Evolutionary conservation across 495 filamentous ascomycete species (phyloP), one percentile per base, ranked within the genome.

Genomic region (Aspergillus funiculosus): DNA sequence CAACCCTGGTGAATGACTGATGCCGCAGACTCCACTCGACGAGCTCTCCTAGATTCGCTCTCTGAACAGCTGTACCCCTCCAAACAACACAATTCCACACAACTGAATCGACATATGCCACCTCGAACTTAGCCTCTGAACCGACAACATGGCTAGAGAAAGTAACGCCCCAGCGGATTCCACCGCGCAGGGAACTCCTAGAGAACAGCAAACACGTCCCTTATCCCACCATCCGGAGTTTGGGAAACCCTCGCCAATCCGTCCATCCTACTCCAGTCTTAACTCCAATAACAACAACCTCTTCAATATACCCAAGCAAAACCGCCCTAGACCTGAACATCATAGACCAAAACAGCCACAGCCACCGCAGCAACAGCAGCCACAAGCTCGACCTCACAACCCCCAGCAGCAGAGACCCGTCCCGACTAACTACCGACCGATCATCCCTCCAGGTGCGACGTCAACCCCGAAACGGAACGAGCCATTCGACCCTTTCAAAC

Each of bases 241-340:
- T 51, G 79, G 79, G 20, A 76, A 77, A 50, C 63, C 79, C 2
- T 81, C 69, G n/a, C 66, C 69, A 22, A 55, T 73, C 50, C 60
- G 79, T 47, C 72, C 68, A 9, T 46, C 71, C 14, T 65, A 71
- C 10, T 53, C 63, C n/a, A n/a, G n/a, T 10, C 66, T 59, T 25
- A 51, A 35, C 15, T 53, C 63, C 17, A 61, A 64, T 22, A 62
- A 73, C 2, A 67, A 60, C 39, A 60, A 73, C 31, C 62, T 71
- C 5, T 78, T 78, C 55, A 76, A 77, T 40, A 66, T 78, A 14
- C 75, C 75, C 19, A 76, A 75, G 43, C 39, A 61, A 11, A 67
- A 72, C 40, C 66, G 68, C 11, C 29, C 71, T 3, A 63, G 74
- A 8, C 63, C 64, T 13, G 75, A 78, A 51, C 74, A 77, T 43